Evolutionary conservation across 495 filamentous ascomycete genomes (phyloP).

Genomic region (Penicillium arizonense): DNA sequence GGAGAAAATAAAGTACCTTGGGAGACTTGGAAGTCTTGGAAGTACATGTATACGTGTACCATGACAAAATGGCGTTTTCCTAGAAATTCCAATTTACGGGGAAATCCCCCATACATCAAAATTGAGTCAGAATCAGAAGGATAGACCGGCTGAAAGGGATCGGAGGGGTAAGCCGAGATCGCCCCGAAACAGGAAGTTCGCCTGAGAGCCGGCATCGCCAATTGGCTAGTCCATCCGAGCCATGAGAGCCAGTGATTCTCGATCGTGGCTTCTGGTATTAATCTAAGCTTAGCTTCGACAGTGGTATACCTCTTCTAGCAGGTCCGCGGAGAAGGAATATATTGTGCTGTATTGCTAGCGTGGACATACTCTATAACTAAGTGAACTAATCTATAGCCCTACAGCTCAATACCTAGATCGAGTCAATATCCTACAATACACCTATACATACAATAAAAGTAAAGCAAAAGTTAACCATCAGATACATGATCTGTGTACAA

Average conservation of each 20-base stretch:
- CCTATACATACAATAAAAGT: not conserved
- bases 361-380: not conserved
- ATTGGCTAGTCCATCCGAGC: slow-evolving; percentile 19
- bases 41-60: not conserved
- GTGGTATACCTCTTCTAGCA: not conserved
- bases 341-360: not conserved
- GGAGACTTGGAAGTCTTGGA: not conserved
- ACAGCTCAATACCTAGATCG: not conserved
- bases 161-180: slow-evolving; percentile 24
- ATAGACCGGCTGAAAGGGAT: slow-evolving; percentile 5
- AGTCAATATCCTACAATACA: not conserved
- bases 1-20: too few species aligned
- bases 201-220: slow-evolving; percentile 17
- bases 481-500: too few species aligned
- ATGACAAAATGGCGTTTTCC: slow-evolving; percentile 9
- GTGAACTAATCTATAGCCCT: not conserved
- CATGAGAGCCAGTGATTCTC: slow-evolving; percentile 2
- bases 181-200: slow-evolving; percentile 30
- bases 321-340: not conserved
- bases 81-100: not conserved
- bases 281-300: not conserved
- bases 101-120: not conserved
- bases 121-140: not conserved
- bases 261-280: not conserved
- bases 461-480: too few species aligned